A percentile compares a stretch with the other conserved stretches of the same genome.
Evolutionary conservation across 805 yeast species (phyloP).

Genomic region (Lachancea nothofagi): DNA sequence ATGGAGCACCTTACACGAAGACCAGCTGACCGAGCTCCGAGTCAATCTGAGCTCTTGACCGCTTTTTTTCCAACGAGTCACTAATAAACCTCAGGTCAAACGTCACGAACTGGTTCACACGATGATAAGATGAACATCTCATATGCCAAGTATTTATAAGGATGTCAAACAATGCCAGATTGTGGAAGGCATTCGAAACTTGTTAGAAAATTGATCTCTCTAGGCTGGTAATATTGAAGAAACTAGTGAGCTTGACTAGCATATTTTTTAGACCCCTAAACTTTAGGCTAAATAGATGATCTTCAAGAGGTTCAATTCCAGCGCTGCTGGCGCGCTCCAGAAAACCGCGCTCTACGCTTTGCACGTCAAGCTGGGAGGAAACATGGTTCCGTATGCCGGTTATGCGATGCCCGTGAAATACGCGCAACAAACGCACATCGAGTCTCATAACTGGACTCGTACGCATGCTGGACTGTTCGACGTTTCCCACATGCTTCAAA

Average conservation of each 20-base stretch:
- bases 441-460: conserved; percentile 94
- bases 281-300: background rate
- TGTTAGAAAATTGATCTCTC: too few species aligned
- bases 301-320: conserved; percentile 29
- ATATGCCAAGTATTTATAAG: background rate
- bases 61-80: conserved; percentile 1
- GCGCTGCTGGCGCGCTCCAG: conserved; percentile 32
- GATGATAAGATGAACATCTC: too few species aligned
- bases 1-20: too few species aligned
- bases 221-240: background rate
- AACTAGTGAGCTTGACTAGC: background rate
- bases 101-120: background rate
- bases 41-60: conserved; percentile 2
- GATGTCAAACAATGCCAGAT: too few species aligned
- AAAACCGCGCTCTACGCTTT: conserved; percentile 79
- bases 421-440: conserved; percentile 78
- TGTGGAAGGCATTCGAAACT: too few species aligned
- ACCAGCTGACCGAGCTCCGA: conserved; percentile 2
- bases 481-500: conserved; percentile 97
- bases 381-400: conserved; percentile 96
- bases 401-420: conserved; percentile 91
- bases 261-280: background rate
- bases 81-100: background rate
- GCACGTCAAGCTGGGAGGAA: conserved; percentile 74
- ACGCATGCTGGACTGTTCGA: conserved; percentile 84